phyloP scores from a whole-genome alignment of 805 yeast species.

The Millerago galiae region DNA sequence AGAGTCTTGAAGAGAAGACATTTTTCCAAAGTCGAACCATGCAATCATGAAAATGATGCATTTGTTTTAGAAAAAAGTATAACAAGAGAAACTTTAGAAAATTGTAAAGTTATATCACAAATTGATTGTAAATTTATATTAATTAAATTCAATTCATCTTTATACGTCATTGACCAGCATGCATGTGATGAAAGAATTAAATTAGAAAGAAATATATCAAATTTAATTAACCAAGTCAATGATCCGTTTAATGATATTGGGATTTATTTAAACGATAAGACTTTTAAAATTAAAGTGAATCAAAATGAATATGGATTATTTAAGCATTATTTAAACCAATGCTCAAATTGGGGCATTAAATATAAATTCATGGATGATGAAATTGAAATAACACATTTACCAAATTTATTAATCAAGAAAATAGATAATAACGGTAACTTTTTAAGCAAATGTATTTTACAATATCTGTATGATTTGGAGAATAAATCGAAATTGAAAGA shows the following conservation, averaged over 20 bases:
- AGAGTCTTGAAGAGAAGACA: not conserved
- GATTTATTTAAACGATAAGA: conserved; percentile 6
- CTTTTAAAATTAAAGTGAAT: conserved; percentile 13
- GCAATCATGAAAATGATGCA: not conserved
- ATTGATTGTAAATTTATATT: conserved; percentile 61
- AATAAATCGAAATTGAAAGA: conserved; percentile 22
- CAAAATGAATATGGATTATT: conserved; percentile 30
- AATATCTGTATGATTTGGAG: conserved; percentile 39
- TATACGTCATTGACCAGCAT: conserved; percentile 68
- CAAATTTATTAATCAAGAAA: conserved; percentile 34
- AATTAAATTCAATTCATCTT: conserved; percentile 21
- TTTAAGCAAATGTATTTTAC: conserved; percentile 34
- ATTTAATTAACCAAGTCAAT: conserved; percentile 27
- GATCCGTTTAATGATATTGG: conserved; percentile 18
- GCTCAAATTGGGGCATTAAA: conserved; percentile 40
- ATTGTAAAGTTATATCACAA: conserved; percentile 43
- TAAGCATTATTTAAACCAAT: conserved; percentile 21
- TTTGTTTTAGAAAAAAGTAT: conserved; percentile 10
- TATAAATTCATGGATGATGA: conserved; percentile 10
- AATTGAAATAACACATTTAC: conserved; percentile 36
- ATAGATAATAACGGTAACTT: conserved; percentile 23
- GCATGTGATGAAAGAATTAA: conserved; percentile 75
- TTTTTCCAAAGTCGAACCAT: not conserved
- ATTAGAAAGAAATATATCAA: conserved; percentile 45
- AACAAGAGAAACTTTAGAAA: conserved; percentile 15